Percentiles rank a stretch among this genome's conserved stretches.
Evolutionary conservation across 2,329 filamentous ascomycete species (phyloP).

Genomic region (Tolypocladium nubicola): DNA sequence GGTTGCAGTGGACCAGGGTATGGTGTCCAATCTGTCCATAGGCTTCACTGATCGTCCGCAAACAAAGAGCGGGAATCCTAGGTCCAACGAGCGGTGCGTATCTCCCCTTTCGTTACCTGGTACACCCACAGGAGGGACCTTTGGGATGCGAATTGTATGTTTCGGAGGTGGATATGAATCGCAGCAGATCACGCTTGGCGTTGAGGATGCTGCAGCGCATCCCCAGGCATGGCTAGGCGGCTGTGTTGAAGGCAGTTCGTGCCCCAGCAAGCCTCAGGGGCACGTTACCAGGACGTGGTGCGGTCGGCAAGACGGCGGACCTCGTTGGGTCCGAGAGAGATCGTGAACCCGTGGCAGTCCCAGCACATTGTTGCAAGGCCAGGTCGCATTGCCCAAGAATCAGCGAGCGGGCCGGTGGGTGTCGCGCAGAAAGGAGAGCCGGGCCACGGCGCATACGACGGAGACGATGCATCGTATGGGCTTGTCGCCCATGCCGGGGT

Average conservation of each 20-base stretch:
- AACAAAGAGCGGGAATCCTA: neutral
- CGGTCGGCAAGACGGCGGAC: neutral
- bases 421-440: too few relatives aligned
- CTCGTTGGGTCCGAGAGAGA: neutral
- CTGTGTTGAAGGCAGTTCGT: neutral
- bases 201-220: neutral
- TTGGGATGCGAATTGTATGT: neutral
- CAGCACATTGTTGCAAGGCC: neutral
- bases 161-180: neutral
- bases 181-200: neutral
- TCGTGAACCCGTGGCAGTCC: neutral
- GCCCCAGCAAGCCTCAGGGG: neutral
- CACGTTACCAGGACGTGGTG: too few relatives aligned
- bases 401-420: too few relatives aligned
- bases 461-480: neutral
- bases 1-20: constrained; percentile 6
- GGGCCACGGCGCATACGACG: too few relatives aligned
- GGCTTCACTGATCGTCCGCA: neutral
- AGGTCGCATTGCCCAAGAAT: neutral
- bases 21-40: neutral
- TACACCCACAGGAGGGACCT: neutral
- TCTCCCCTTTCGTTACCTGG: neutral
- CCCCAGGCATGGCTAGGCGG: neutral
- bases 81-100: neutral
- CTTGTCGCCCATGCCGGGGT: neutral